Base-by-base conservation (phyloP, 495 filamentous ascomycete species). In the Hypoxylon crocopeplum region DNA sequence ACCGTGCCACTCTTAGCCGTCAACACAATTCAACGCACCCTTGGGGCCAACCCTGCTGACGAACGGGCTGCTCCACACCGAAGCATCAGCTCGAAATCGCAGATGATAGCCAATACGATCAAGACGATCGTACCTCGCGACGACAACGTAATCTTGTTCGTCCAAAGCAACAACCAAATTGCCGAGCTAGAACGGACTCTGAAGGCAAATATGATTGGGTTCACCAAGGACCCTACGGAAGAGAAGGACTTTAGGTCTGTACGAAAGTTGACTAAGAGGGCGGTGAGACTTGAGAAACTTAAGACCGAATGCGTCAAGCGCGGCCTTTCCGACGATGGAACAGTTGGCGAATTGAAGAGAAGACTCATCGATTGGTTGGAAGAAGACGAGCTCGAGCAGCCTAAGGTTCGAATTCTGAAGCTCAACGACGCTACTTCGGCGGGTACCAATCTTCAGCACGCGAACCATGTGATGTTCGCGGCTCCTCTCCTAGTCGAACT, bases 401-500 rank as follows among this genome's bases (percentile, higher is more conserved):
- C 13, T 81, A 81, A 61, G 39, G 83, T 89, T 1, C 68, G 92
- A 25, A 70, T 94, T n/a, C 69, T 96, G 15, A 84, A 86, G 50
- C 75, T 91, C 3, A 80, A 80, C 4, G 77, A 79, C 50, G 83
- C 82, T n/a, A 78, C 81, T 44, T 84, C 90, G 13, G 83, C 89
- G 7, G 91, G 91, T 22, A 69, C 82, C 15, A 95, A 95, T 64
- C 73, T 94, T 2, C 85, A 86, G 40, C 79, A 81, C 32, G 89
- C 90, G 0, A 92, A 90, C 50, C 91, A 94, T 56, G 76, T 93
- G 25, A 81, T 95, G 42, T 93, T 96, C 67, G 70, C 88, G 8
- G 81, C 79, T 0, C 89, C 91, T 1, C 73, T 86, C 2, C 71
- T 80, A 0, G 59, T 74, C 4, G 46, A 24, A 7, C 77, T 81